phyloP scores from a whole-genome alignment of 2,329 filamentous ascomycete genomes.

The Dothistroma septosporum region DNA sequence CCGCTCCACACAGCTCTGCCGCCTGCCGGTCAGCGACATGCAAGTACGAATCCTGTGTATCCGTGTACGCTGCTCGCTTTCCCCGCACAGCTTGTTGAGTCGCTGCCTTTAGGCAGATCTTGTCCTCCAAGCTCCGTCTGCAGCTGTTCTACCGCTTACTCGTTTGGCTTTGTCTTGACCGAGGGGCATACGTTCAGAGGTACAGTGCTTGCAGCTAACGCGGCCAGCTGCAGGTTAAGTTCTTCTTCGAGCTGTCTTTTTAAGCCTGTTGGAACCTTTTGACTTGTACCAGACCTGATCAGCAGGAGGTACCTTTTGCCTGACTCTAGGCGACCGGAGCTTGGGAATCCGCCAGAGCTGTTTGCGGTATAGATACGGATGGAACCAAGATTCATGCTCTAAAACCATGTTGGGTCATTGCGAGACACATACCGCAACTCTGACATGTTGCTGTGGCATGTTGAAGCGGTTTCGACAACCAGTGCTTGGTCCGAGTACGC shows the following conservation, averaged over 20 bases:
- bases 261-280: background rate
- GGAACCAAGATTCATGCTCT: background rate
- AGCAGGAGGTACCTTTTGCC: background rate
- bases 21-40: background rate
- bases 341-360: background rate
- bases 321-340: background rate
- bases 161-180: background rate
- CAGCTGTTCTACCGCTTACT: background rate
- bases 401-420: background rate
- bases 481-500: background rate
- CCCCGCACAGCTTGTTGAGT: background rate
- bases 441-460: background rate
- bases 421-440: conserved; percentile 4
- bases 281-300: background rate
- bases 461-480: background rate
- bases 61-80: background rate
- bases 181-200: background rate
- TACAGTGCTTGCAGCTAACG: background rate
- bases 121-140: background rate
- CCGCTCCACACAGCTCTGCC: background rate
- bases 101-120: background rate
- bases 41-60: background rate
- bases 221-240: background rate
- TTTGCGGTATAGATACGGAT: background rate
- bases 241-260: background rate